phyloP scores from a whole-genome alignment of 805 yeast species.

The Candida argentea region DNA sequence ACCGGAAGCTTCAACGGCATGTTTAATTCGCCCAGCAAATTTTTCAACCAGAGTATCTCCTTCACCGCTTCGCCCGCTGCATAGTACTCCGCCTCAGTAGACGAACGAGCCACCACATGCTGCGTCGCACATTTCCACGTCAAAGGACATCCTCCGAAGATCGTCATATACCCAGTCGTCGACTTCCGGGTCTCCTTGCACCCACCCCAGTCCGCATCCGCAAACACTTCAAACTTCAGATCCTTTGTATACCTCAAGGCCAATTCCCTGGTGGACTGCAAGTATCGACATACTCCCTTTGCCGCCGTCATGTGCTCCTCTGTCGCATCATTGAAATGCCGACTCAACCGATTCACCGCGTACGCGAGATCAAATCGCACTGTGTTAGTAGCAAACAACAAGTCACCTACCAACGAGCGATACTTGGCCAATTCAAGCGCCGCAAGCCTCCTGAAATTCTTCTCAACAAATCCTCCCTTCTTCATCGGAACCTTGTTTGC shows the following conservation, averaged over 20 bases:
- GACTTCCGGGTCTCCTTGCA: slow-evolving; percentile 3
- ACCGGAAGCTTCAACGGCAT: background rate
- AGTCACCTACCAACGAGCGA: background rate
- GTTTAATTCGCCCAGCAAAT: background rate
- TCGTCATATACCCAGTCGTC: slow-evolving; percentile 1
- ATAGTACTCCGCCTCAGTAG: slow-evolving; percentile 9
- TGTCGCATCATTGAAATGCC: background rate
- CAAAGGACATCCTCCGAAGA: slow-evolving; percentile 5
- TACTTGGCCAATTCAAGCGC: background rate
- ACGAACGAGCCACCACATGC: slow-evolving; percentile 5
- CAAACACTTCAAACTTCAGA: slow-evolving; percentile 3
- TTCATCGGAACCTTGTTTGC: background rate
- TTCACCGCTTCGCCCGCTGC: slow-evolving; percentile 5
- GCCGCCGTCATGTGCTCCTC: background rate
- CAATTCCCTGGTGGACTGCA: slow-evolving; percentile 5
- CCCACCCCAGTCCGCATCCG: slow-evolving; percentile 7
- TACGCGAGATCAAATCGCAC: background rate
- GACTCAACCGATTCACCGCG: background rate
- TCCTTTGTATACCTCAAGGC: background rate
- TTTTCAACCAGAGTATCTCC: slow-evolving; percentile 5
- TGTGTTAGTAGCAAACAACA: background rate
- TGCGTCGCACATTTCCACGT: slow-evolving; percentile 10
- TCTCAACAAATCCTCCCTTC: too few species aligned
- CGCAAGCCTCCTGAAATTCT: too few species aligned
- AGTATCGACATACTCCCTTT: slow-evolving; percentile 3